Evolutionary conservation across 2,329 filamentous ascomycete species (phyloP), one percentile per base, ranked within the genome.

Genomic region (Aureobasidium vineae): DNA sequence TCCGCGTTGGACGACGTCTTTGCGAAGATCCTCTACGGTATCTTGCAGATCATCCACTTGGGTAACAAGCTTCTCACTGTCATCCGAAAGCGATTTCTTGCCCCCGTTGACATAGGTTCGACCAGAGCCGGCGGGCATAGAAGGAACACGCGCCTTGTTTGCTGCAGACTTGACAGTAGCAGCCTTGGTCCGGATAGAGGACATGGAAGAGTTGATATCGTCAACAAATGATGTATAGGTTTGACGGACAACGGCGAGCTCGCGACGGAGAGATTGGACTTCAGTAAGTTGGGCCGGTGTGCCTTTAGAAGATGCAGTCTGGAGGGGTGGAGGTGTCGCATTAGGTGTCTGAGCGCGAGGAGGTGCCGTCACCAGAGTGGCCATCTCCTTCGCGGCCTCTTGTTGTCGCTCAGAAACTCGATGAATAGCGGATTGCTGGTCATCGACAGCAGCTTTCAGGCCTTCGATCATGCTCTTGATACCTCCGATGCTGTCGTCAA

Each of bases 31-130:
- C 77, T 99, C 95, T 23, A 99, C 91, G 65, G 95, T 83, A 77
- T 99, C 95, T 79, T 98, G 95, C n/a, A 99, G 84, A 74, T 98
- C 94, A 75, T 99, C 95, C 13, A 99, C 95, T 74, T 92, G 90
- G 71, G 87, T 89, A 70, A 99, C 93, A 66, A 99, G 88, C 69
- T 88, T 89, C 77, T 98, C 94, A 0, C 92, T 96, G 75, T 98
- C 94, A 31, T 89, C 84, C 60, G 89, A 90, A 68, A 99, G 86
- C 67, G 88, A 86, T 78, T 96, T 96, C 76, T 96, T 96, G 57
- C 94, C 94, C 41, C 83, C 85, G 70, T 90, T 89, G 70, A 99
- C 91, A 73, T 97, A 95, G 10, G 87, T 83, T 70, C 93, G 90
- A 40, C 94, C 94, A n/a, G 87, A 87, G 70, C 91, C 90, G 43